Conservation (phyloP, 495 filamentous ascomycete species). For the Podospora comata region DNA sequence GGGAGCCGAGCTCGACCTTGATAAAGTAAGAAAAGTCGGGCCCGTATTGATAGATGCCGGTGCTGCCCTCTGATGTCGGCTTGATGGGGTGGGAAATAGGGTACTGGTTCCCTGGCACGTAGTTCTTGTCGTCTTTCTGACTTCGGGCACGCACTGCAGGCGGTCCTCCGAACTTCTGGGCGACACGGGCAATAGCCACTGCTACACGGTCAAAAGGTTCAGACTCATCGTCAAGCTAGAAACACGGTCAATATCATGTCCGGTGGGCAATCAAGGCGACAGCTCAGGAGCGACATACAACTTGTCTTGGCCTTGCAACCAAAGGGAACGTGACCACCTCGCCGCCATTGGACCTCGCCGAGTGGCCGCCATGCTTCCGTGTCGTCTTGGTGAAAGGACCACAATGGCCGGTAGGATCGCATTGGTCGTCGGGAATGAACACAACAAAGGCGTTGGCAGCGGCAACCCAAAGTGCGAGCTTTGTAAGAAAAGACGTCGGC, state of each 20-base stretch:
- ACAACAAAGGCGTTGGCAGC: constrained; percentile 39
- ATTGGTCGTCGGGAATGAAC: constrained; percentile 28
- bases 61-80: constrained; percentile 55
- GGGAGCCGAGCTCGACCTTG: constrained; percentile 62
- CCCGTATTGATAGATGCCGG: constrained; percentile 69
- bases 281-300: constrained; percentile 11
- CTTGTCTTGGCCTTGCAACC: constrained; percentile 17
- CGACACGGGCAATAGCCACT: constrained; percentile 18
- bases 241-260: background rate
- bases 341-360: background rate
- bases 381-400: background rate
- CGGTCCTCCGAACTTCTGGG: constrained; percentile 24
- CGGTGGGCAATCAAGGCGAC: background rate
- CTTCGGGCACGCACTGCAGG: constrained; percentile 7
- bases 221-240: constrained; percentile 12
- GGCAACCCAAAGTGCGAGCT: constrained; percentile 44
- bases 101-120: constrained; percentile 45
- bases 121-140: constrained; percentile 28
- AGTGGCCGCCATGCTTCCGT: background rate
- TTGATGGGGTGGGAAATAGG: constrained; percentile 52
- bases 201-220: constrained; percentile 18
- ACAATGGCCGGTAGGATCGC: constrained; percentile 23
- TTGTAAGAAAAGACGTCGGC: constrained; percentile 31
- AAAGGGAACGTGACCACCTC: constrained; percentile 23
- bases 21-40: constrained; percentile 77